Percentiles rank a stretch among this genome's conserved stretches.
Conservation (phyloP, 495 filamentous ascomycete genomes). For the Pseudoneurospora amorphoporcata region DNA sequence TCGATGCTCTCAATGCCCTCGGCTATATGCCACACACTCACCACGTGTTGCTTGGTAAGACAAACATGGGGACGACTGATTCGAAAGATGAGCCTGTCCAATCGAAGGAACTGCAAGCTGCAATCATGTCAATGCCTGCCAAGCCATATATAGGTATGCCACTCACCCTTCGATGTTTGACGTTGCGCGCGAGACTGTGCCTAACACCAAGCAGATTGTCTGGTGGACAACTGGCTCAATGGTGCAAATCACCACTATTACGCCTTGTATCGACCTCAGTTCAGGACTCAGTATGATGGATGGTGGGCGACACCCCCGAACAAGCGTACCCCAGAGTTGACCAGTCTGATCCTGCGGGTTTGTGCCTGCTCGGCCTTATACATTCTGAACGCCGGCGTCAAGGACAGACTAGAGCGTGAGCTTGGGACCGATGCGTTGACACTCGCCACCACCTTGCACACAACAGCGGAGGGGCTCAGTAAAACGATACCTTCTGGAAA, state of each 20-base stretch:
- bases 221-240: constrained; percentile 39
- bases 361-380: constrained; percentile 42
- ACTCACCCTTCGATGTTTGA: not conserved
- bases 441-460: constrained; percentile 32
- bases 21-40: constrained; percentile 24
- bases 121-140: constrained; percentile 11
- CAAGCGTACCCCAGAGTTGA: constrained; percentile 33
- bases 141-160: constrained; percentile 23
- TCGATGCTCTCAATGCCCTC: constrained; percentile 20
- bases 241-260: constrained; percentile 42
- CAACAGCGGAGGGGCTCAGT: constrained; percentile 35
- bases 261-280: constrained; percentile 37
- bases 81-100: constrained; percentile 10
- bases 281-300: constrained; percentile 35
- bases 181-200: not conserved
- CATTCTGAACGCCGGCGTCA: constrained; percentile 23
- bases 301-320: constrained; percentile 35
- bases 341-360: constrained; percentile 41
- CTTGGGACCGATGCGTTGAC: constrained; percentile 27
- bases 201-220: constrained; percentile 33
- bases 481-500: constrained; percentile 35
- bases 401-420: constrained; percentile 37
- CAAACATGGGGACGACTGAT: constrained; percentile 4
- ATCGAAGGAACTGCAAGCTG: constrained; percentile 19
- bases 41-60: constrained; percentile 20